Evolutionary conservation across 2,329 filamentous ascomycete species (phyloP), one percentile per base, ranked within the genome.

Genomic region (Alternaria arbusti): DNA sequence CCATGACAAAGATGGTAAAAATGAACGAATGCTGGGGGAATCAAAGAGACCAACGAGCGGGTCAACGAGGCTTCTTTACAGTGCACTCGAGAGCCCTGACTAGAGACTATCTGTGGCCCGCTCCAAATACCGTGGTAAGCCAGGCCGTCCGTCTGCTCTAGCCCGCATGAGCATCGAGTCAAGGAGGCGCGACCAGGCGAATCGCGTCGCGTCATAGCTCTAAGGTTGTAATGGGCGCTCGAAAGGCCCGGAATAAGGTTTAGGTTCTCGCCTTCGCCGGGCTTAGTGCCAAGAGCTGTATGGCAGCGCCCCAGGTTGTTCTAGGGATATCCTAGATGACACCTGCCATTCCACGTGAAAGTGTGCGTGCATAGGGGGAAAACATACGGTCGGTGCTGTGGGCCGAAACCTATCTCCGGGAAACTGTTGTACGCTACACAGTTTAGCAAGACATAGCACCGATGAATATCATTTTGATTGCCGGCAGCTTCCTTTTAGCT

Each of bases 221-320:
- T n/a, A 59, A 63, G 54, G 20, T 47, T 63, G 64, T 59, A 44
- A 52, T 59, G 61, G 63, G 65, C 36, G 63, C 57, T 54, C 67
- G 43, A 56, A 65, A 56, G 59, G 51, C 54, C 59, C 57, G 57
- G 52, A 54, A 68, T 59, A 65, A 62, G 61, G 69, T 70, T 71
- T 64, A 49, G 57, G 40, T 54, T 54, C 45, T 73, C 70, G 69
- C 68, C 60, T 62, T 64, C 64, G 62, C 71, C 70, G 66, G 63
- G 40, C 20, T 61, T 63, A 65, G 54, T 57, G 60, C 67, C 68
- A 66, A 57, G 50, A 61, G 54, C 55, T 60, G 54, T 51, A 58
- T 54, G 63, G 59, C 30, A 52, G n/a, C 56, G 60, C 47, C 57
- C 63, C 49, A 45, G 26, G 47, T 45, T 17, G 40, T 52, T 57